Base-by-base conservation (phyloP, 305 asterid genomes). In the Rubia peregrina region DNA sequence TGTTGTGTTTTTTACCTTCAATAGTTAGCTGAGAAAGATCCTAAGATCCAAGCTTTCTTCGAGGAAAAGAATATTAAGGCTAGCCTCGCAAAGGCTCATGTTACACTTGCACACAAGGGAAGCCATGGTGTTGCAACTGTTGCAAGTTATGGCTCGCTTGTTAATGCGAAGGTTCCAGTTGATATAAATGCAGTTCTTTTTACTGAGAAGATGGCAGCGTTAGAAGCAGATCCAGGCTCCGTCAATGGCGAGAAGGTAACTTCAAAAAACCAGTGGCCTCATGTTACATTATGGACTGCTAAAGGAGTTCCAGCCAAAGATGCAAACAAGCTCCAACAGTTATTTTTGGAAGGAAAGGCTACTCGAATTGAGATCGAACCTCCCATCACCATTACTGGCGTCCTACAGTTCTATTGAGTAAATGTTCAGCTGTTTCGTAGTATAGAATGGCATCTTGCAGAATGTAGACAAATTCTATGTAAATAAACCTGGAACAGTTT, bases 31-130 rank as follows among this genome's bases (percentile, higher is more conserved):
- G 77, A 70, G 71, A 91, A 86, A 79, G 87, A 91, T 78, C 83
- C 88, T 0, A 75, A 78, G 70, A 77, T 90, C 1, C 83, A 72
- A 21, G 82, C 36, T 59, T 87, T 91, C 70, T 78, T 94, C 38
- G 77, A 79, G 83, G 80, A 76, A 67, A 90, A 83, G 73, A 77
- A 82, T 70, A 65, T 91, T 78, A 86, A 82, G 83, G 85, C 74
- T 85, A 79, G 78, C 71, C 80, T 88, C 65, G 77, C 79, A 12
- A 84, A 77, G 76, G 93, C 95, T 68, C 99, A 94, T 71, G 53
- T 94, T 72, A 94, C 98, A 49, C 96, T 94, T 33, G 99, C 99
- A 68, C 99, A 91, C 71, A 94, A 94, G 84, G 84, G 91, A 69
- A 89, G 95, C 65, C 99, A 94, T 10, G 96, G 98, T 13, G 89